phyloP scores from a whole-genome alignment of 1,284 basidiomycete genomes.

The Agaricales sp. region DNA sequence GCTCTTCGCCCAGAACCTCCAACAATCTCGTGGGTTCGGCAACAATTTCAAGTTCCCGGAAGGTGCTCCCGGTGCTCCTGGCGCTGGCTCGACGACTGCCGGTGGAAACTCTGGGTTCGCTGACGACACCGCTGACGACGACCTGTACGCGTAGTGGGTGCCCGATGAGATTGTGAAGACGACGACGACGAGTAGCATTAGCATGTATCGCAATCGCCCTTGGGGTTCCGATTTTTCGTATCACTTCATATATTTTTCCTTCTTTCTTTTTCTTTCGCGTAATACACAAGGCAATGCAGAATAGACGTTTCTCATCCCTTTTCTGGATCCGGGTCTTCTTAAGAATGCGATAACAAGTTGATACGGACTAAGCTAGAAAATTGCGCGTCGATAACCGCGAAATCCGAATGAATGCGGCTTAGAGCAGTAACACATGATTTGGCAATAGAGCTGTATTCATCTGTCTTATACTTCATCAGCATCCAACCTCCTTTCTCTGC shows the following conservation, averaged over 20 bases:
- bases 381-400: no score
- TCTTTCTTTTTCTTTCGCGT: neutral
- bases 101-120: slow-evolving; percentile 71
- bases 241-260: no score
- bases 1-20: slow-evolving; percentile 85
- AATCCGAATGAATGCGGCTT: no score
- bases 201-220: neutral
- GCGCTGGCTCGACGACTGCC: slow-evolving; percentile 34
- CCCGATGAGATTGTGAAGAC: no score
- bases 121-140: slow-evolving; percentile 77
- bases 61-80: slow-evolving; percentile 27
- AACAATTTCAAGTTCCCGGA: slow-evolving; percentile 98
- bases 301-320: neutral
- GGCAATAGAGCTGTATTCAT: no score
- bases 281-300: neutral
- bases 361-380: no score
- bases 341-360: no score
- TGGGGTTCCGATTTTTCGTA: no score
- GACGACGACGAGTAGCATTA: neutral
- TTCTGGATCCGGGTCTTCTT: no score
- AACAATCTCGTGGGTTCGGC: slow-evolving; percentile 82
- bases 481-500: no score
- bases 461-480: no score
- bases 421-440: no score
- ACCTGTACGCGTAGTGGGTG: slow-evolving; percentile 63